A percentile compares a stretch with the other conserved stretches of the same genome.
phyloP scores from a whole-genome alignment of 495 filamentous ascomycete species.

The Podospora australis region DNA sequence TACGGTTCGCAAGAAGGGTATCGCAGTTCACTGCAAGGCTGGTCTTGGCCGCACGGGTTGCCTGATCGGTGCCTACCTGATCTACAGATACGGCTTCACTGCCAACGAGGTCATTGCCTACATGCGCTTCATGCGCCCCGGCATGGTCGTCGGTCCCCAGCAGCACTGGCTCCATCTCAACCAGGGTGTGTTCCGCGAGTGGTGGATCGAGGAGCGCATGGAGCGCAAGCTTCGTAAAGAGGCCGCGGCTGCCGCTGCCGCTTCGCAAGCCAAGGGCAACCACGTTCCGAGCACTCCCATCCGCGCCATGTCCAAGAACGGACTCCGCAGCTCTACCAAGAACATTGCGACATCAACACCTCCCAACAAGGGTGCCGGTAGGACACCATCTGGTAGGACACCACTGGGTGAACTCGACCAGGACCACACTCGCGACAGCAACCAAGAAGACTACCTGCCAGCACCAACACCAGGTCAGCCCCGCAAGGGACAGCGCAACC shows the following conservation, averaged over 20 bases:
- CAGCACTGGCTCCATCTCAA: conserved; percentile 99
- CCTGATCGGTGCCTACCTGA: conserved; percentile 93
- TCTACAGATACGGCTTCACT: conserved; percentile 97
- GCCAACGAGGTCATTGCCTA: conserved; percentile 97
- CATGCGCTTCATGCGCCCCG: conserved; percentile 99
- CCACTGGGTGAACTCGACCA: conserved; percentile 86
- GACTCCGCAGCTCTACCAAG: conserved; percentile 43
- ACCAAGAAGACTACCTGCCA: conserved; percentile 75
- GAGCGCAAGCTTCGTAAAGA: conserved; percentile 50
- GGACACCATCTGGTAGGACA: conserved; percentile 71
- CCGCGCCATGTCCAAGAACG: conserved; percentile 59
- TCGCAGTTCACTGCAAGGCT: conserved; percentile 98
- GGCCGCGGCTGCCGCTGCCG: conserved; percentile 28
- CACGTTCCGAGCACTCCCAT: conserved; percentile 65
- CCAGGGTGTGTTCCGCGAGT: conserved; percentile 91
- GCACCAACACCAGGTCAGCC: conserved; percentile 95
- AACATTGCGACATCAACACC: conserved; percentile 69
- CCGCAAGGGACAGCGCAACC: conserved; percentile 64
- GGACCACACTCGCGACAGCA: conserved; percentile 53
- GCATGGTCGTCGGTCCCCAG: conserved; percentile 99
- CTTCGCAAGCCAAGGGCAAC: conserved; percentile 26
- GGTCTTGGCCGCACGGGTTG: conserved; percentile 92
- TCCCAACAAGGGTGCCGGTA: conserved; percentile 66
- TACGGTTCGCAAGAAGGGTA: conserved; percentile 73
- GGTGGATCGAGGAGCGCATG: conserved; percentile 91